Conservation (phyloP, 2,329 filamentous ascomycete species). For the Cyclaneusma minus region DNA sequence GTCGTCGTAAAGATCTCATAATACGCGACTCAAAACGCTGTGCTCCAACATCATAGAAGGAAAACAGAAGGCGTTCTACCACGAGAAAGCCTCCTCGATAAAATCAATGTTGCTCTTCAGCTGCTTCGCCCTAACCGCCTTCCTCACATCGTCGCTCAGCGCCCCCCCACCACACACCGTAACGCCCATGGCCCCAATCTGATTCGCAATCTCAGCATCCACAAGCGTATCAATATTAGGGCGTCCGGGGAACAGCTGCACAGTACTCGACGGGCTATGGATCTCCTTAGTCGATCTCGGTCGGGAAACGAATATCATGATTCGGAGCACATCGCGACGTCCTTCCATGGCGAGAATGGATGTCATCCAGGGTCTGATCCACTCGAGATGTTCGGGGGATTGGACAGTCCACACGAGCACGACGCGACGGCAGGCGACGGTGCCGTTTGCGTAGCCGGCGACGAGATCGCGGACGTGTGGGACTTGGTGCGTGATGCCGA, state of each 20-base stretch:
- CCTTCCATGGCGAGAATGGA: slow-evolving; percentile 61
- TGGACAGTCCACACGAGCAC: slow-evolving; percentile 69
- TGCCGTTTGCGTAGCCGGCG: slow-evolving; percentile 49
- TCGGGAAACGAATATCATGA: slow-evolving; percentile 64
- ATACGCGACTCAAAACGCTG: too few species aligned
- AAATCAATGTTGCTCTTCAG: slow-evolving; percentile 57
- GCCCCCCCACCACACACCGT: slow-evolving; percentile 61
- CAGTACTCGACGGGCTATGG: slow-evolving; percentile 59
- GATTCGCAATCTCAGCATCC: slow-evolving; percentile 57
- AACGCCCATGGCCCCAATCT: slow-evolving; percentile 59
- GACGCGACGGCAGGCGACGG: slow-evolving; percentile 54
- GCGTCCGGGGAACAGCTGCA: slow-evolving; percentile 73
- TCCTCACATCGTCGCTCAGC: slow-evolving; percentile 59
- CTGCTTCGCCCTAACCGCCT: slow-evolving; percentile 48
- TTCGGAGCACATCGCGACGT: slow-evolving; percentile 57
- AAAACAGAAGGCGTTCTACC: slow-evolving; percentile 32
- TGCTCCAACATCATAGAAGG: too few species aligned
- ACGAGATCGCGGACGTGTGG: slow-evolving; percentile 62
- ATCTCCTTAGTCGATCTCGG: slow-evolving; percentile 67
- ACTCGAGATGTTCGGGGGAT: slow-evolving; percentile 65
- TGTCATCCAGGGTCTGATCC: slow-evolving; percentile 76
- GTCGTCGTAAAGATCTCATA: too few species aligned
- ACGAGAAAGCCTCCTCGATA: slow-evolving; percentile 63
- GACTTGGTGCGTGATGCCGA: slow-evolving; percentile 68
- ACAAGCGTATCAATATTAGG: slow-evolving; percentile 61